A percentile compares a stretch with the other conserved stretches of the same genome.
Conservation (phyloP, 1,139 yeast species). For the Suhomyces panamericanus region DNA sequence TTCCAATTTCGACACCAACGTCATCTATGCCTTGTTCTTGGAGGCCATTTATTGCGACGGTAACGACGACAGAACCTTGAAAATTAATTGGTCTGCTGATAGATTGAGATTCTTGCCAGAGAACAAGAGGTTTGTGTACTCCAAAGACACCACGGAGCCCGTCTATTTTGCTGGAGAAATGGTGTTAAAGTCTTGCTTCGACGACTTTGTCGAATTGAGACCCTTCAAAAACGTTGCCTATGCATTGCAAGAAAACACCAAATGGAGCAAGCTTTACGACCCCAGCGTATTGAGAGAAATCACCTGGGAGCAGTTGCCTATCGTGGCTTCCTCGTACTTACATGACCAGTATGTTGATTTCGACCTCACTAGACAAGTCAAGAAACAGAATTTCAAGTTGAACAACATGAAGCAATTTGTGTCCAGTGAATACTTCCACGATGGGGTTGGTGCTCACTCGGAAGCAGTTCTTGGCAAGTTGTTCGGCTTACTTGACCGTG, state of each 20-base stretch:
- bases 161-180: slow-evolving; percentile 60
- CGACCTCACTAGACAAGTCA: slow-evolving; percentile 36
- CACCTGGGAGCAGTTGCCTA: slow-evolving; percentile 42
- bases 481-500: slow-evolving; percentile 42
- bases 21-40: slow-evolving; percentile 55
- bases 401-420: slow-evolving; percentile 41
- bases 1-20: slow-evolving; percentile 52
- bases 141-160: slow-evolving; percentile 19
- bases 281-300: slow-evolving; percentile 27
- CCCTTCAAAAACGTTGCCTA: slow-evolving; percentile 43
- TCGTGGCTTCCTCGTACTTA: slow-evolving; percentile 51
- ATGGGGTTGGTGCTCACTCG: slow-evolving; percentile 49
- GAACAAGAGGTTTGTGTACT: slow-evolving; percentile 28
- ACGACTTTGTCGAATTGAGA: slow-evolving; percentile 47
- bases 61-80: slow-evolving; percentile 12
- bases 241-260: slow-evolving; percentile 37
- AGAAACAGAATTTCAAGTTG: slow-evolving; percentile 30
- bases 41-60: slow-evolving; percentile 58
- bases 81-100: slow-evolving; percentile 50
- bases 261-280: slow-evolving; percentile 49
- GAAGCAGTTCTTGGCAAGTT: slow-evolving; percentile 41
- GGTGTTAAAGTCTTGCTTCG: slow-evolving; percentile 53
- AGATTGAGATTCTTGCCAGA: slow-evolving; percentile 33
- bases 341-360: slow-evolving; percentile 59
- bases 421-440: slow-evolving; percentile 54